A percentile compares a stretch with the other conserved stretches of the same genome.
Evolutionary conservation across 805 yeast species (phyloP).

Genomic region (Spathaspora hagerdaliae): DNA sequence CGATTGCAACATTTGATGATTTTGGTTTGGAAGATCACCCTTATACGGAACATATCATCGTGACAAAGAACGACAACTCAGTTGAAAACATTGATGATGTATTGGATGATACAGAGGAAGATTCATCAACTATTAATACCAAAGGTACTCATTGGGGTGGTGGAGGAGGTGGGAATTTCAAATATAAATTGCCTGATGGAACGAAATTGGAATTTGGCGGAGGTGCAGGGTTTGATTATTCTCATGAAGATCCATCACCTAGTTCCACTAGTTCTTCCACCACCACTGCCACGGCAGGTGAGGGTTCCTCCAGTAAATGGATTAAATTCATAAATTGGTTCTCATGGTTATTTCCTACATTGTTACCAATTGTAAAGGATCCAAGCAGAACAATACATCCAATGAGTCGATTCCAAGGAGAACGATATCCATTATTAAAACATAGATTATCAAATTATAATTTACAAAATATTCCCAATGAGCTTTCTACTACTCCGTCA

Average conservation of each 20-base stretch:
- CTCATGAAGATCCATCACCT: slow-evolving; percentile 8
- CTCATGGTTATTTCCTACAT: slow-evolving; percentile 19
- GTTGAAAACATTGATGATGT: neutral
- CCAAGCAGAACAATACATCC: neutral
- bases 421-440: slow-evolving; percentile 5
- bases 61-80: neutral
- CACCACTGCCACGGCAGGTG: neutral
- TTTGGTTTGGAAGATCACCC: slow-evolving; percentile 2
- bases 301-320: neutral
- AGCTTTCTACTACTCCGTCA: slow-evolving; percentile 6
- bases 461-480: neutral
- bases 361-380: slow-evolving; percentile 8
- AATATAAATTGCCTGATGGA: slow-evolving; percentile 18
- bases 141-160: slow-evolving; percentile 18
- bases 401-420: neutral
- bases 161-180: slow-evolving; percentile 23
- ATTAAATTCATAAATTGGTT: slow-evolving; percentile 13
- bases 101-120: slow-evolving; percentile 1
- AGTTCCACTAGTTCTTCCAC: neutral
- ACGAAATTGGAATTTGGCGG: slow-evolving; percentile 21
- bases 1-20: slow-evolving; percentile 18
- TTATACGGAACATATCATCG: neutral
- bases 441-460: slow-evolving; percentile 5
- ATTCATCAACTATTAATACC: neutral
- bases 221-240: slow-evolving; percentile 24